Evolutionary conservation across 2,329 filamentous ascomycete genomes (phyloP).

Genomic region (Trichoderma atrobrunneum): DNA sequence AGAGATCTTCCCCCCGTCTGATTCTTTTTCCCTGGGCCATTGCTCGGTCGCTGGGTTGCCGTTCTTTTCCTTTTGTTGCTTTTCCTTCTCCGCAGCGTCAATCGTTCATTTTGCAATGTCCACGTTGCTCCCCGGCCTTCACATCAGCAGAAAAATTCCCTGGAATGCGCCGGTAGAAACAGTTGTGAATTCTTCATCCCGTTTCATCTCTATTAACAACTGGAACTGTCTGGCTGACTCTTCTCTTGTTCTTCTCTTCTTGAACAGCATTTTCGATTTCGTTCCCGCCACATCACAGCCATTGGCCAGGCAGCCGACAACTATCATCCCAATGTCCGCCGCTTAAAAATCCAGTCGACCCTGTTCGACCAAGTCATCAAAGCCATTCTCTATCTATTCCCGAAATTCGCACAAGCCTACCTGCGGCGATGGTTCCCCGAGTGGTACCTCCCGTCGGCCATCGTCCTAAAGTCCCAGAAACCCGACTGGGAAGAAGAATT

Average conservation of each 20-base stretch:
- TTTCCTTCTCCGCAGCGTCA: background rate
- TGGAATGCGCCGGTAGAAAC: conserved; percentile 14
- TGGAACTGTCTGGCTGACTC: background rate
- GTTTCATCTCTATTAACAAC: background rate
- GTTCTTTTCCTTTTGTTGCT: background rate
- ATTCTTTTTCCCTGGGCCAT: background rate
- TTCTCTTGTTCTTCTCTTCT: background rate
- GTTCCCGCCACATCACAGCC: conserved; percentile 20
- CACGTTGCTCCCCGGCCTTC: conserved; percentile 13
- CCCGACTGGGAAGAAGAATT: conserved; percentile 30
- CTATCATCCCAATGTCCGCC: conserved; percentile 25
- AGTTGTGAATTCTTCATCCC: background rate
- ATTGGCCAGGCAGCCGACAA: conserved; percentile 14
- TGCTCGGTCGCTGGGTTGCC: background rate
- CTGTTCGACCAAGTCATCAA: conserved; percentile 10
- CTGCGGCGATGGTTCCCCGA: conserved; percentile 20
- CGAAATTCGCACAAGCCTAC: conserved; percentile 15
- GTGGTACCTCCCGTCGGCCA: conserved; percentile 21
- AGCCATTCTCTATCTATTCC: conserved; percentile 17
- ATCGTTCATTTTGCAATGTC: conserved; percentile 17
- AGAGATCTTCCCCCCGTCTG: background rate
- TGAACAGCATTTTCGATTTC: conserved; percentile 16
- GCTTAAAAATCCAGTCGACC: conserved; percentile 16
- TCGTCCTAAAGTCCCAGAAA: conserved; percentile 26
- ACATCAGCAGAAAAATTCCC: conserved; percentile 11